Evolutionary conservation across 2,329 filamentous ascomycete species (phyloP), one percentile per base, ranked within the genome.

Genomic region (Arthrobotrys entomopaga): DNA sequence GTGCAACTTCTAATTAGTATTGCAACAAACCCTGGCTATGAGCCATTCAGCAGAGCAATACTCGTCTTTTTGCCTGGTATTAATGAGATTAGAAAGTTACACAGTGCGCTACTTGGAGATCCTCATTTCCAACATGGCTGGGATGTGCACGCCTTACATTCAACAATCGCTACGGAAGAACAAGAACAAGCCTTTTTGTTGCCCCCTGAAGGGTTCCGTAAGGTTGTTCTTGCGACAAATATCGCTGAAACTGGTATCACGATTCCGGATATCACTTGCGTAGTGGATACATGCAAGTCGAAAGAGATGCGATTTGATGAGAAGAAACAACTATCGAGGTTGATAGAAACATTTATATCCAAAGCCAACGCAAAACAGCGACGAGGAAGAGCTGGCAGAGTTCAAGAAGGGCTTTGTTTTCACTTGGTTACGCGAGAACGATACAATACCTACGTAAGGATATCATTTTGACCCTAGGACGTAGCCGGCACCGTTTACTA

Each of bases 201-300:
- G 0, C 95, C 95, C 4, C 92, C 93, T 0, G 86, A 85, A 2
- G 94, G 94, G 0, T 85, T 89, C 66, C 87, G 93, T 76, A 99
- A 99, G 83, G 95, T 99, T 76, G 94, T 99, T 1, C 86, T 99
- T 64, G 93, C 95, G 1, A 99, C 95, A 13, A 99, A 99, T 80
- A 99, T 99, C 81, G 95, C 95, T 3, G 95, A 99, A 81, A 99
- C 95, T 0, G 95, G 95, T 83, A 97, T 99, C 80, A 99, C 95
- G 0, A 99, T 99, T 77, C 95, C 95, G 0, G 95, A 99, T 80
- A 92, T 99, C 29, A 98, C 95, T 0, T 97, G 93, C 78, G 95
- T 99, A 52, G 91, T 99, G 70, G 95, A 99, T 81, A 93, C 93
- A 0, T 95, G 95, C 66, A 98, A 97, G 81, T 94, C 98, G 82